Percentiles rank a stretch among this genome's conserved stretches.
Evolutionary conservation across 2,329 filamentous ascomycete genomes (phyloP).

Genomic region (Ophiostoma ulmi): DNA sequence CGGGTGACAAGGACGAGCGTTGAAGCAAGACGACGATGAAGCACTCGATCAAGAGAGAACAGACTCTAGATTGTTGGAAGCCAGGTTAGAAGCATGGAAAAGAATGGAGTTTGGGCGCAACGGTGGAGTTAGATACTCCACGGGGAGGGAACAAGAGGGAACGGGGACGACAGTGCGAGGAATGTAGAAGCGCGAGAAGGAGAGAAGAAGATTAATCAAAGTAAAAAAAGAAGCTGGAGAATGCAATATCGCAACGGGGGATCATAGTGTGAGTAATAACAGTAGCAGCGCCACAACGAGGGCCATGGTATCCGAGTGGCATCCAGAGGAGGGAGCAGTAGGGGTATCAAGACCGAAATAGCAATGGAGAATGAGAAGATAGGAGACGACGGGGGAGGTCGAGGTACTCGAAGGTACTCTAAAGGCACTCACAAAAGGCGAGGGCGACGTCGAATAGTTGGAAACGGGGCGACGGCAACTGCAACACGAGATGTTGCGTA

Average conservation of each 20-base stretch:
- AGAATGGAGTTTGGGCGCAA: not conserved
- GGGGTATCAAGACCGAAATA: not conserved
- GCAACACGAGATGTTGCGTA: constrained; percentile 1
- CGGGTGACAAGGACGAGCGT: not conserved
- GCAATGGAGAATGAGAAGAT: not conserved
- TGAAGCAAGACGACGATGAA: not conserved
- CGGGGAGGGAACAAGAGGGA: constrained; percentile 8
- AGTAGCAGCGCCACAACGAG: not conserved
- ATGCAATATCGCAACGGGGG: constrained; percentile 5
- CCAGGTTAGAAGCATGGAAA: constrained; percentile 15
- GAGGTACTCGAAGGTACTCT: not conserved
- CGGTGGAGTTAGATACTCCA: not conserved
- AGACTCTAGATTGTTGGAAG: constrained; percentile 4
- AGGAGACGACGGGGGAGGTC: not conserved
- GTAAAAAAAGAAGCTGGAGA: constrained; percentile 16
- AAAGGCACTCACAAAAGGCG: not conserved
- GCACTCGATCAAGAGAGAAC: not conserved
- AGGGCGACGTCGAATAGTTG: not conserved
- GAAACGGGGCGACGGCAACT: not conserved
- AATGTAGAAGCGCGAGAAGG: constrained; percentile 8
- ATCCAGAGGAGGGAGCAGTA: not conserved
- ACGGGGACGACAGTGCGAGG: constrained; percentile 5
- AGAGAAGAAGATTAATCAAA: not conserved
- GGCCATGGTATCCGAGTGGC: not conserved
- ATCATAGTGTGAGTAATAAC: constrained; percentile 5